These are phyloP conservation scores for Nicotiana undulata DNA, from an alignment of 257 asterid species.

Conservation along the genomic window DNA sequence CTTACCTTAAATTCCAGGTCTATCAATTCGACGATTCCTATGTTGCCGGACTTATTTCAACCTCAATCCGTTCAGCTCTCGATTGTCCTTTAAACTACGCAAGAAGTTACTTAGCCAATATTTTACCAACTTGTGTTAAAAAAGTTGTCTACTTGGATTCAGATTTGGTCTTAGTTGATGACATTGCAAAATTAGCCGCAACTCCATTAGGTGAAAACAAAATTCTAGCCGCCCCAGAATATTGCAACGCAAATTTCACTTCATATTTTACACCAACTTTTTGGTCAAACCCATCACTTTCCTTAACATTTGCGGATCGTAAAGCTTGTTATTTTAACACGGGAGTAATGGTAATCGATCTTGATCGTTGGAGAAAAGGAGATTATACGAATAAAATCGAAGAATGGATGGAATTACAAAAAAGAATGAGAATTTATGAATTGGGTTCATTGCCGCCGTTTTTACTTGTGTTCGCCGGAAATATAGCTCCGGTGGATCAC, in stretches of 20 bases:
- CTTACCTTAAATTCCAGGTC: constrained; percentile 55
- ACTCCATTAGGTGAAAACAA: constrained; percentile 39
- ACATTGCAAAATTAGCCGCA: constrained; percentile 56
- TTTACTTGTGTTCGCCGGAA: constrained; percentile 81
- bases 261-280: constrained; percentile 76
- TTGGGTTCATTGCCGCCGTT: constrained; percentile 86
- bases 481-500: constrained; percentile 76
- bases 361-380: constrained; percentile 64
- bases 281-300: constrained; percentile 87
- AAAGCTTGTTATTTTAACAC: constrained; percentile 88
- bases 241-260: constrained; percentile 89
- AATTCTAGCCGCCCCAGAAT: constrained; percentile 91
- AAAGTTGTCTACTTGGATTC: constrained; percentile 85
- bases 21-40: constrained; percentile 48
- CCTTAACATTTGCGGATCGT: constrained; percentile 60
- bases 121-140: constrained; percentile 62
- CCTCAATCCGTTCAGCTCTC: constrained; percentile 91
- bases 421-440: constrained; percentile 78
- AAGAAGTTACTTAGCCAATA: constrained; percentile 67
- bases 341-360: constrained; percentile 91
- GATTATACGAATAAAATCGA: constrained; percentile 73
- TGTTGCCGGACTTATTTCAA: constrained; percentile 70
- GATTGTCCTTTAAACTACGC: constrained; percentile 95
- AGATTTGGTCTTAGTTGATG: constrained; percentile 76
- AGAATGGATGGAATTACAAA: constrained; percentile 94